These are phyloP conservation scores for Tolypocladium cylindrosporum DNA, from an alignment of 2,329 filamentous ascomycete genomes.

Conservation along the genomic window DNA sequence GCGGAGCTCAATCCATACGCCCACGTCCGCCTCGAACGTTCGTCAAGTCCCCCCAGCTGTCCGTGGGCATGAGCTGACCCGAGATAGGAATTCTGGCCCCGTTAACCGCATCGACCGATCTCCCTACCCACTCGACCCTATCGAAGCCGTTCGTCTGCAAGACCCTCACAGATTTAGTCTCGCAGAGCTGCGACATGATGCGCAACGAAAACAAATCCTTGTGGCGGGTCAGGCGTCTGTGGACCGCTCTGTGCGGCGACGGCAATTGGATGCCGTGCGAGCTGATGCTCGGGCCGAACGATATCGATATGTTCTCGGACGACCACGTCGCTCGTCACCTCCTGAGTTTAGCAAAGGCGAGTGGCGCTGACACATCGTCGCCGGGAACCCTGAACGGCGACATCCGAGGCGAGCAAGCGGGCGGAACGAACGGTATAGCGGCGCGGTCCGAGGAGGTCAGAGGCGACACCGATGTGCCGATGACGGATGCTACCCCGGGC, in stretches of 20 bases:
- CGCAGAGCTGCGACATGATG: constrained; percentile 60
- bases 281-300: constrained; percentile 44
- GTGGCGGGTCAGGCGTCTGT: constrained; percentile 64
- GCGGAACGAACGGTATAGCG: constrained; percentile 5
- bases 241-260: constrained; percentile 67
- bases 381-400: constrained; percentile 13
- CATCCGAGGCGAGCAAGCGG: constrained; percentile 1
- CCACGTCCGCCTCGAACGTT: constrained; percentile 61
- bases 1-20: constrained; percentile 66
- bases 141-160: constrained; percentile 66
- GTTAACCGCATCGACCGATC: constrained; percentile 62
- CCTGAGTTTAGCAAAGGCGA: constrained; percentile 16
- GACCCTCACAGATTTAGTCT: constrained; percentile 60
- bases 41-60: constrained; percentile 16
- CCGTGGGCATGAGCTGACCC: neutral
- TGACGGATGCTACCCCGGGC: constrained; percentile 17
- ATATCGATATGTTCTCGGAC: constrained; percentile 44
- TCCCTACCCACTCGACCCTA: constrained; percentile 64
- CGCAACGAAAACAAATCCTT: constrained; percentile 65
- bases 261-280: constrained; percentile 56
- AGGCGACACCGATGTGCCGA: constrained; percentile 9
- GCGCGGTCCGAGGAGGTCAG: neutral
- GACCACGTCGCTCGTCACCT: constrained; percentile 30
- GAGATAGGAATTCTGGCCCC: constrained; percentile 62
- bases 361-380: constrained; percentile 3